Conservation (phyloP, 805 yeast genomes). For the Pichia californica region DNA sequence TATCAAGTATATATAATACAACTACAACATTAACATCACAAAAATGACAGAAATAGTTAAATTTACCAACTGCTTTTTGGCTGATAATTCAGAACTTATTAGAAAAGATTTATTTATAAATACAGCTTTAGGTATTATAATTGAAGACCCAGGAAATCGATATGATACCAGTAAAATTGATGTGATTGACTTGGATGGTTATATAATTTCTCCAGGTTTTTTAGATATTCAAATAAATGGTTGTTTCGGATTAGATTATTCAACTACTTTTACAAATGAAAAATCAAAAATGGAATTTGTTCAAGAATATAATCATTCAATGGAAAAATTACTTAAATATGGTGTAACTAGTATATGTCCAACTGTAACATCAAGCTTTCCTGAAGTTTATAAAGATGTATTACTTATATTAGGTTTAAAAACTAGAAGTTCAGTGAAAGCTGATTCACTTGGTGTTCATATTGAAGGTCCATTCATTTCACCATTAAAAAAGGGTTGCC, state of each 20-base stretch:
- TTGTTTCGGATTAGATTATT: slow-evolving; percentile 49
- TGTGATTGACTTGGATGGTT: slow-evolving; percentile 40
- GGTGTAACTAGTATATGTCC: slow-evolving; percentile 55
- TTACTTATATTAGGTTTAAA: slow-evolving; percentile 36
- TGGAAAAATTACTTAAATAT: slow-evolving; percentile 40
- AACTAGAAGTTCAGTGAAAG: slow-evolving; percentile 27
- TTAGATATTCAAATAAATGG: slow-evolving; percentile 55
- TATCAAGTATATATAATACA: too few relatives aligned
- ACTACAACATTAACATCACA: too few relatives aligned
- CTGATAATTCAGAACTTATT: not conserved
- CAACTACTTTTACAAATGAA: slow-evolving; percentile 22
- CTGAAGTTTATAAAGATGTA: slow-evolving; percentile 41
- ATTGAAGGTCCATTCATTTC: slow-evolving; percentile 55
- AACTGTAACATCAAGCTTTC: slow-evolving; percentile 46
- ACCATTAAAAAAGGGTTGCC: slow-evolving; percentile 43
- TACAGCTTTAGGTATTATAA: slow-evolving; percentile 36
- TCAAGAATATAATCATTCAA: slow-evolving; percentile 35
- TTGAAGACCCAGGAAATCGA: slow-evolving; percentile 20
- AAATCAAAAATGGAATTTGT: slow-evolving; percentile 31
- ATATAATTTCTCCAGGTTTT: slow-evolving; percentile 47
- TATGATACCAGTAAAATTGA: slow-evolving; percentile 6
- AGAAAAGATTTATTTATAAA: slow-evolving; percentile 38
- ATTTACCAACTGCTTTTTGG: slow-evolving; percentile 8
- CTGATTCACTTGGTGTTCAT: slow-evolving; percentile 52
- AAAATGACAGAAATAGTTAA: not conserved